These are phyloP conservation scores for Talaromyces funiculosus DNA, from an alignment of 2,329 filamentous ascomycete species.

Conservation along the genomic window DNA sequence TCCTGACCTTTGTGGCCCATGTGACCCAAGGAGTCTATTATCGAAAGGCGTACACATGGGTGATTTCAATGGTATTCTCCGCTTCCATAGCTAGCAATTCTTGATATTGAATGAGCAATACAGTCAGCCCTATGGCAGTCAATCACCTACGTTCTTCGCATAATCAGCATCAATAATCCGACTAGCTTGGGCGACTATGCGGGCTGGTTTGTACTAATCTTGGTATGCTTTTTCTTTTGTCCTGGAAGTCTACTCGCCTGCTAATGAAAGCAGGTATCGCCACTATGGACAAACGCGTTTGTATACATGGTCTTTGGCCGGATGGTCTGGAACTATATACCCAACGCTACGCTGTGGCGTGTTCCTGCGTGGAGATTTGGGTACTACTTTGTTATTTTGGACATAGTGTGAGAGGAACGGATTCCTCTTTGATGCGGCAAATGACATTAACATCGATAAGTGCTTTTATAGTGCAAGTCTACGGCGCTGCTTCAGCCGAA, in stretches of 20 bases:
- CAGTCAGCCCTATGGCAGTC: slow-evolving; percentile 25
- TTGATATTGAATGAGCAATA: not conserved
- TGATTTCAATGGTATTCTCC: slow-evolving; percentile 7
- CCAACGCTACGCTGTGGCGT: slow-evolving; percentile 31
- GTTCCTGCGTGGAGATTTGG: slow-evolving; percentile 36
- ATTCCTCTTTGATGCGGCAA: no score
- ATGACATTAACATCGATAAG: no score
- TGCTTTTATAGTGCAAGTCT: slow-evolving; percentile 8
- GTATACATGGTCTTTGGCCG: slow-evolving; percentile 44
- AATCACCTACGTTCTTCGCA: slow-evolving; percentile 36
- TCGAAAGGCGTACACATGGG: slow-evolving; percentile 8
- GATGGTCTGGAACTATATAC: slow-evolving; percentile 43
- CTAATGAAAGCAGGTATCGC: slow-evolving; percentile 31
- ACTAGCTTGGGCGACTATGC: slow-evolving; percentile 25
- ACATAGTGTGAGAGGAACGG: slow-evolving; percentile 25
- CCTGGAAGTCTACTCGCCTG: no score
- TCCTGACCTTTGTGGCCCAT: slow-evolving; percentile 1
- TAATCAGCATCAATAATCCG: slow-evolving; percentile 38
- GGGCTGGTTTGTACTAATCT: slow-evolving; percentile 4
- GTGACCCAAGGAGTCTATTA: not conserved
- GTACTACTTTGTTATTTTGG: slow-evolving; percentile 38
- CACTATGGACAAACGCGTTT: slow-evolving; percentile 40
- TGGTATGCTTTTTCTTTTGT: not conserved
- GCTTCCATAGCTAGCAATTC: not conserved
- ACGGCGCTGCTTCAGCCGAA: slow-evolving; percentile 9